phyloP scores from a whole-genome alignment of 2,329 filamentous ascomycete genomes.

The Colletotrichum sp. region DNA sequence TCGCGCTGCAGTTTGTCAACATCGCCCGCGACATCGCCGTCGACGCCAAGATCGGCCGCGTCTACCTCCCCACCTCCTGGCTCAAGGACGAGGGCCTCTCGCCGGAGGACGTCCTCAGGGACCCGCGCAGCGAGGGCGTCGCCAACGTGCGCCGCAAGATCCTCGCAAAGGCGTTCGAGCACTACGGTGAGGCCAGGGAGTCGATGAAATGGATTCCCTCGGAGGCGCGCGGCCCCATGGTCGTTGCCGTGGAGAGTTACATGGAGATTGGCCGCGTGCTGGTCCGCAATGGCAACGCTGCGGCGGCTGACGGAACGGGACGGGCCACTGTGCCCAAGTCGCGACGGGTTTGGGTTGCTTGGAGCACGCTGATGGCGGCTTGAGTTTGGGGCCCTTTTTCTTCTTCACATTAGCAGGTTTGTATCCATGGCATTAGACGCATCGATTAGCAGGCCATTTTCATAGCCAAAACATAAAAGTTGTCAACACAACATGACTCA shows the following conservation, averaged over 20 bases:
- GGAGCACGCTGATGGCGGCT: conserved; percentile 50
- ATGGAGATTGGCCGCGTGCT: conserved; percentile 77
- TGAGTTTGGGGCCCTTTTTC: not conserved
- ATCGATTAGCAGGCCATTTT: conserved; percentile 5
- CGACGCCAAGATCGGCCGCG: conserved; percentile 68
- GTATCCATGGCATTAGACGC: not conserved
- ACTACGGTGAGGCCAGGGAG: conserved; percentile 59
- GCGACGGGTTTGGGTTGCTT: conserved; percentile 60
- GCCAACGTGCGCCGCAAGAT: conserved; percentile 57
- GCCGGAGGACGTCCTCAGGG: conserved; percentile 57
- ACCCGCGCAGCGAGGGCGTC: conserved; percentile 51
- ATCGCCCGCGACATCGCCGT: conserved; percentile 76
- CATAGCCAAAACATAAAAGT: not conserved
- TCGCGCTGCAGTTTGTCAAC: conserved; percentile 79
- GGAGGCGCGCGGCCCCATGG: conserved; percentile 66
- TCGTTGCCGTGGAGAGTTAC: conserved; percentile 76
- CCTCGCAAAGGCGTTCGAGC: conserved; percentile 63
- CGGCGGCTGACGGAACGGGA: conserved; percentile 24
- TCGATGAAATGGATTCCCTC: conserved; percentile 67
- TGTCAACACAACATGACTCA: not conserved
- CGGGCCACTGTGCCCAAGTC: conserved; percentile 48
- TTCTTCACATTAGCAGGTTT: not conserved
- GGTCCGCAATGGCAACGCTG: conserved; percentile 23
- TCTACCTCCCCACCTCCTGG: conserved; percentile 73
- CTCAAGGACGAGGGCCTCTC: conserved; percentile 61